phyloP scores from a whole-genome alignment of 2,329 filamentous ascomycete genomes.

The Alternaria gansuensis region DNA sequence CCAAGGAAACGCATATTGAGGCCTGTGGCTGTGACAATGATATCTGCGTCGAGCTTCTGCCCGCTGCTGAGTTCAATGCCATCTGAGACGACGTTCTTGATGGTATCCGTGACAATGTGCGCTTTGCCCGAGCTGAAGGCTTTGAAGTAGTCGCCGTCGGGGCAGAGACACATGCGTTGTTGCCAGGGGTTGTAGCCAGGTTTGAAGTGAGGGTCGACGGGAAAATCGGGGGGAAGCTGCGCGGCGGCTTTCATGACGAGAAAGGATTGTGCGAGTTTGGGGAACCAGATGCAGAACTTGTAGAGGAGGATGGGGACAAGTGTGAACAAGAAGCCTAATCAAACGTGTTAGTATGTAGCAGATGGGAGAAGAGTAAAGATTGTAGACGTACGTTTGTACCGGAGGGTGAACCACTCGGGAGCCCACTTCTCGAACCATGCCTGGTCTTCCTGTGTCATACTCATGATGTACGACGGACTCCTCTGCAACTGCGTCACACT shows the following conservation, averaged over 20 bases:
- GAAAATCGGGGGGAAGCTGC: constrained; percentile 61
- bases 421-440: constrained; percentile 51
- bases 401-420: constrained; percentile 59
- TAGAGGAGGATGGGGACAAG: constrained; percentile 60
- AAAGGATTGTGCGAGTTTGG: constrained; percentile 56
- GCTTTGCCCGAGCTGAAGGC: constrained; percentile 61
- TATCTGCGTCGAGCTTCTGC: constrained; percentile 63
- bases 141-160: constrained; percentile 67
- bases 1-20: constrained; percentile 66
- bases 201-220: constrained; percentile 57
- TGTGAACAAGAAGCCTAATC: constrained; percentile 58
- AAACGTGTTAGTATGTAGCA: not conserved
- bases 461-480: constrained; percentile 70
- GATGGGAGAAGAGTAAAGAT: not conserved
- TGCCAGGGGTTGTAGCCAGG: constrained; percentile 66
- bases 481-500: constrained; percentile 83
- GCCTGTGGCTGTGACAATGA: constrained; percentile 72
- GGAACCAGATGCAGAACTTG: constrained; percentile 63
- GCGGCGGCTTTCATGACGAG: constrained; percentile 58
- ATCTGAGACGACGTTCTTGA: constrained; percentile 60
- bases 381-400: constrained; percentile 55
- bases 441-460: constrained; percentile 58
- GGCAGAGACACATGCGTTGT: constrained; percentile 77
- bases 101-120: constrained; percentile 64
- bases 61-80: constrained; percentile 61